Conservation (phyloP, 2,329 filamentous ascomycete genomes). For the Hysterium pulicare region DNA sequence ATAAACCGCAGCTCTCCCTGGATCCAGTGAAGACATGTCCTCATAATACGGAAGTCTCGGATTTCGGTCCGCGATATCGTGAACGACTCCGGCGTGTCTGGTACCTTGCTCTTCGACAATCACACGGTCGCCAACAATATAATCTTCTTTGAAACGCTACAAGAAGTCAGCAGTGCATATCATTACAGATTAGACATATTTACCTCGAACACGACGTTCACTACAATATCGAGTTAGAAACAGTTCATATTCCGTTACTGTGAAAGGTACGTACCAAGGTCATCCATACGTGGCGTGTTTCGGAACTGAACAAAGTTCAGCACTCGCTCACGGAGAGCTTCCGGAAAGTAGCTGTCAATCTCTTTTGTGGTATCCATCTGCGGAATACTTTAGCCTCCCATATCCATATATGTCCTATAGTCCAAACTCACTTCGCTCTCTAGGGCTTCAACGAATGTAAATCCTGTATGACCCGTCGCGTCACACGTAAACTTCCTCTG, state of each 20-base stretch:
- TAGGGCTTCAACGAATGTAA: constrained; percentile 89
- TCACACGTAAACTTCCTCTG: constrained; percentile 91
- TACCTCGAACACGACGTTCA: constrained; percentile 32
- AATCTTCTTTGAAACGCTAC: constrained; percentile 36
- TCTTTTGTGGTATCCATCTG: constrained; percentile 69
- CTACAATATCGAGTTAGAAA: constrained; percentile 19
- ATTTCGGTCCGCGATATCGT: constrained; percentile 25
- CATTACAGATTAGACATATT: too few species aligned
- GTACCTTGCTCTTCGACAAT: constrained; percentile 28
- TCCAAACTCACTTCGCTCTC: constrained; percentile 74
- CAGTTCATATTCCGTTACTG: too few species aligned
- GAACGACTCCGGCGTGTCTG: constrained; percentile 27
- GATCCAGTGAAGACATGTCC: neutral
- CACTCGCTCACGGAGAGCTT: constrained; percentile 85
- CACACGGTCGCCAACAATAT: constrained; percentile 30
- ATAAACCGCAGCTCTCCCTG: constrained; percentile 22
- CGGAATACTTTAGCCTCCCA: constrained; percentile 12
- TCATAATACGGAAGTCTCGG: neutral
- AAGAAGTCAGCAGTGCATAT: constrained; percentile 9
- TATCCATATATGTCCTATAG: constrained; percentile 11
- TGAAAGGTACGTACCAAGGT: constrained; percentile 54
- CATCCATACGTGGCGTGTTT: constrained; percentile 79
- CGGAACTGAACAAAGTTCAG: constrained; percentile 88
- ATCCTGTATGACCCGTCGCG: constrained; percentile 86
- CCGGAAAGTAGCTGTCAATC: constrained; percentile 88